Evolutionary conservation across 2,329 filamentous ascomycete species (phyloP).

Genomic region (Talaromyces verruculosus): DNA sequence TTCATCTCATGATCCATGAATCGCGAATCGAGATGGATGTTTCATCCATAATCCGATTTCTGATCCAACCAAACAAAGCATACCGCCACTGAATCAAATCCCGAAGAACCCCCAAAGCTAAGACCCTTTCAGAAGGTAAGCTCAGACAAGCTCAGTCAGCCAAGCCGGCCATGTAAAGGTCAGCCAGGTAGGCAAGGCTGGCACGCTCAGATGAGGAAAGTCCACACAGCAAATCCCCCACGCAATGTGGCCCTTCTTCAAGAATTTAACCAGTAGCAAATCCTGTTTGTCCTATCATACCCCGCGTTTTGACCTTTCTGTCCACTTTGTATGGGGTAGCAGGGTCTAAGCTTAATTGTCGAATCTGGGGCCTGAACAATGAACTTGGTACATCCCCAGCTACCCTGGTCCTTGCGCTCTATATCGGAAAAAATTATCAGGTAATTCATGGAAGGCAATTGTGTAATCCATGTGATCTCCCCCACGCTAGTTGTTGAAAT

Average conservation of each 20-base stretch:
- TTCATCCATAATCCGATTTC: background rate
- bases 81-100: background rate
- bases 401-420: background rate
- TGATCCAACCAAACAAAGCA: background rate
- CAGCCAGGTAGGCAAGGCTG: background rate
- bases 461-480: background rate
- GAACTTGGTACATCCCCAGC: background rate
- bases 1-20: background rate
- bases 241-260: background rate
- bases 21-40: background rate
- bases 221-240: slow-evolving; percentile 1
- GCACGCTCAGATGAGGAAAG: slow-evolving; percentile 4
- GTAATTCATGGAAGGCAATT: background rate
- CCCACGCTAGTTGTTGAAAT: background rate
- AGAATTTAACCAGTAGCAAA: background rate
- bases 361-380: background rate
- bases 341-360: background rate
- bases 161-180: background rate
- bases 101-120: background rate
- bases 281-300: background rate
- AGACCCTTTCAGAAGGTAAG: background rate
- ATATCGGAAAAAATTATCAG: background rate
- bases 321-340: background rate
- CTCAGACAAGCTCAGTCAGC: background rate
- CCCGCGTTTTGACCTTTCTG: slow-evolving; percentile 14